Evolutionary conservation across 176 grass and related monocot genomes (phyloP), one percentile per base, ranked within the genome.

Genomic region (Carex kokanica): DNA sequence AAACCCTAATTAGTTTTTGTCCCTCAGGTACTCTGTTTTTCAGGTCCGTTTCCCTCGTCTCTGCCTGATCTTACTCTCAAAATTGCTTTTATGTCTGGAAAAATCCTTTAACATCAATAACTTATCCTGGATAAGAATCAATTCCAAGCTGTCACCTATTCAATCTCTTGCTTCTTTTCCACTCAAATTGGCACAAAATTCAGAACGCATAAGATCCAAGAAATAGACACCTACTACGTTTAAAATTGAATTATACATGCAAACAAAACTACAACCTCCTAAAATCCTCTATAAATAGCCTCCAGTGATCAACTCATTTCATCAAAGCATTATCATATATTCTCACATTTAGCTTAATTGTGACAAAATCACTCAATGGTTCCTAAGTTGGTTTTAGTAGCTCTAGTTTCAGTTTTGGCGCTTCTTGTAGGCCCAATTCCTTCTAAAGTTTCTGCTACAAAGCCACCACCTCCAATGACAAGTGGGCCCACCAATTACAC

Each of bases 361-460:
- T 2, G 0, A 15, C 13, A 29, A 11, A n/a, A 53, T 27, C 21
- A 16, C 43, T 53, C 5, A 1, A 74, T 74, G 71, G 43, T 45
- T 74, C 45, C 71, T 53, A 74, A 74, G 12, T 74, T 74, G 2
- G 21, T 74, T 74, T 74, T 27, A 74, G 45, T 74, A 49, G 23
- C 71, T 27, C 20, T 74, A 32, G 34, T 80, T n/a, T 80, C 54
- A 6, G 17, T 41, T n/a, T n/a, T 61, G 78, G 4, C 40, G 31
- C 54, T 60, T 41, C 10, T 21, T 80, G 23, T 80, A 21, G 55
- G 78, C 8, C 12, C 78, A 41, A 57, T 16, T 80, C 77, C 77
- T 3, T 36, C 52, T 18, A n/a, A 31, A 10, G 77, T 34, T 17
- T 31, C 54, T 40, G 52, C 25, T 7, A 25, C 3, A 47, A 52